Percentiles rank a stretch among this genome's conserved stretches.
Evolutionary conservation across 805 yeast genomes (phyloP).

Genomic region (Saturnispora zaruensis): DNA sequence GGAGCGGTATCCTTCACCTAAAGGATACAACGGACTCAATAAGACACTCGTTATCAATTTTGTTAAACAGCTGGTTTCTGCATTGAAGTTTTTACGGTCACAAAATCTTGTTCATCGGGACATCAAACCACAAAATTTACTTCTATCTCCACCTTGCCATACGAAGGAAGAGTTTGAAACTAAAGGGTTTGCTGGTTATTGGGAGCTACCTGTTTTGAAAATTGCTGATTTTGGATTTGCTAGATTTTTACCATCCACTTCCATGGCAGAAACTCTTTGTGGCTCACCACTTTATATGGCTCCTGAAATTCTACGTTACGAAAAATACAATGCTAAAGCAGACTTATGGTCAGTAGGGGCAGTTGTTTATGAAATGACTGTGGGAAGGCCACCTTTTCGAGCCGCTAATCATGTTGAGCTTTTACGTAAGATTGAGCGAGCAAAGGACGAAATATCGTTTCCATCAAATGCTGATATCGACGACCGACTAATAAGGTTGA

Average conservation of each 20-base stretch:
- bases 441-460: constrained; percentile 69
- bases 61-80: constrained; percentile 76
- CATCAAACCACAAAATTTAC: constrained; percentile 84
- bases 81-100: constrained; percentile 71
- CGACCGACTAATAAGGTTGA: constrained; percentile 56
- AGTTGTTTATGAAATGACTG: constrained; percentile 88
- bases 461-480: constrained; percentile 62
- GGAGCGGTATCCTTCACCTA: constrained; percentile 76
- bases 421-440: constrained; percentile 73
- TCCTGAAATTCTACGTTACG: constrained; percentile 89
- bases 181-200: constrained; percentile 60
- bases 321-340: constrained; percentile 94
- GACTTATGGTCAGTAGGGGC: constrained; percentile 99
- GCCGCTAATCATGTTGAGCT: constrained; percentile 91
- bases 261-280: constrained; percentile 94
- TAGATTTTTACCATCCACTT: constrained; percentile 82
- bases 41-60: constrained; percentile 74
- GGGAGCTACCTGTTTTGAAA: constrained; percentile 85
- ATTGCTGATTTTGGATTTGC: constrained; percentile 99
- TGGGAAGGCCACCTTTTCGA: constrained; percentile 93
- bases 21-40: constrained; percentile 68
- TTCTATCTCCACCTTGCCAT: constrained; percentile 75
- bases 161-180: constrained; percentile 51
- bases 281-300: constrained; percentile 99
- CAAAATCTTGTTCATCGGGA: constrained; percentile 90